These are phyloP conservation scores for Debaryomyces castellii DNA, from an alignment of 805 yeast genomes.

Conservation along the genomic window DNA sequence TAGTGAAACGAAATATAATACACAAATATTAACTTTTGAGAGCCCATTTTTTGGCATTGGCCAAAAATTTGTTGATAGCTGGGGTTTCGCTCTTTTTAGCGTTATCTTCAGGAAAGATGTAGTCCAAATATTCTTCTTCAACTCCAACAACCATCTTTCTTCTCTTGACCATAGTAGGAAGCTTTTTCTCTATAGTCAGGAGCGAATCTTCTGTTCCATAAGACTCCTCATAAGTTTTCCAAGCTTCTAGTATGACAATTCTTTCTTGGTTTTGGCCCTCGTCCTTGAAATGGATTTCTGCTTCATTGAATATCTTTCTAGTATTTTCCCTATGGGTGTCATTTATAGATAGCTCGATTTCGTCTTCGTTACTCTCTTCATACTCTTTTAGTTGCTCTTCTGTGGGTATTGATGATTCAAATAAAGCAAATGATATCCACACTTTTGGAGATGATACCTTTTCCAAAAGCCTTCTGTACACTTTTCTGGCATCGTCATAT, in stretches of 20 bases:
- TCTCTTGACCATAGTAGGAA: conserved; percentile 55
- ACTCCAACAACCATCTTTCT: conserved; percentile 44
- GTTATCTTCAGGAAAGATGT: conserved; percentile 64
- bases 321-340: conserved; percentile 52
- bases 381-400: conserved; percentile 46
- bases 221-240: conserved; percentile 59
- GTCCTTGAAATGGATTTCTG: conserved; percentile 44
- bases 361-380: conserved; percentile 47
- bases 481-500: conserved; percentile 52
- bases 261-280: conserved; percentile 42
- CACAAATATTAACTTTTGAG: not conserved
- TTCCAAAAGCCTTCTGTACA: conserved; percentile 43
- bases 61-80: conserved; percentile 35
- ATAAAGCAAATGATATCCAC: conserved; percentile 70
- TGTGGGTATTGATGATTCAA: conserved; percentile 67
- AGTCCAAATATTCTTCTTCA: conserved; percentile 57
- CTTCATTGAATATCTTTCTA: conserved; percentile 57
- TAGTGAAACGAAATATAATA: not conserved
- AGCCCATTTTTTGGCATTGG: conserved; percentile 38
- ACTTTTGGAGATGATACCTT: conserved; percentile 18
- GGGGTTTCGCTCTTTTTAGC: conserved; percentile 11
- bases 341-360: conserved; percentile 50
- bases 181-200: conserved; percentile 37
- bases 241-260: conserved; percentile 55
- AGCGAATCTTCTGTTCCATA: conserved; percentile 53